Percentiles rank a stretch among this genome's conserved stretches.
phyloP scores from a whole-genome alignment of 2,329 filamentous ascomycete species.

The Malbranchea zuffiana region DNA sequence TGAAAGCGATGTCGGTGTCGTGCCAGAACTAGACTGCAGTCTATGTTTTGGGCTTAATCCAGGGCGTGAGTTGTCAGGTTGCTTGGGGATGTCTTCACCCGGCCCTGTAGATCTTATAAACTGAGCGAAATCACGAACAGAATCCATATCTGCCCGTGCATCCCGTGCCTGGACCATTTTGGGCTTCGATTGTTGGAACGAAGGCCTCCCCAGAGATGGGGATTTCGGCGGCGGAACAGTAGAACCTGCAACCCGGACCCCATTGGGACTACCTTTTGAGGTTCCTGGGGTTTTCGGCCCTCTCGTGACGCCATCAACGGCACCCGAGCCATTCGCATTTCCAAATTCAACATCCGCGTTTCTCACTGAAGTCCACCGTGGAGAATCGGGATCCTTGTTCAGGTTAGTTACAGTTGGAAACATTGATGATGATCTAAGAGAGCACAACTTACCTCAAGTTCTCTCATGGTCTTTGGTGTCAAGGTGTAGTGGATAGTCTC shows the following conservation, averaged over 20 bases:
- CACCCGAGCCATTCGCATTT: neutral
- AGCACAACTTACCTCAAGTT: constrained; percentile 50
- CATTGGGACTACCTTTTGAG: too few species aligned
- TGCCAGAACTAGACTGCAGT: too few species aligned
- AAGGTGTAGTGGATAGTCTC: constrained; percentile 74
- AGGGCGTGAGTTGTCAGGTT: constrained; percentile 1
- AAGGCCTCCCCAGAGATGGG: constrained; percentile 1
- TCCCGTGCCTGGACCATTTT: constrained; percentile 50
- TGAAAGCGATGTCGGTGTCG: constrained; percentile 9
- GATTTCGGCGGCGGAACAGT: neutral
- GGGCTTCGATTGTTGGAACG: constrained; percentile 4
- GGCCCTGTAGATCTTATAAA: constrained; percentile 83
- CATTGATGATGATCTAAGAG: neutral
- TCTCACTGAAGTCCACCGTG: constrained; percentile 14
- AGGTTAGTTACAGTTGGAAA: constrained; percentile 3
- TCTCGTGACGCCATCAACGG: neutral
- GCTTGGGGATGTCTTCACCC: constrained; percentile 2
- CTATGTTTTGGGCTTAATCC: too few species aligned
- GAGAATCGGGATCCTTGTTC: constrained; percentile 25
- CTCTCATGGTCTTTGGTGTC: constrained; percentile 67
- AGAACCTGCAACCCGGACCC: constrained; percentile 3
- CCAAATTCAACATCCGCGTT: neutral
- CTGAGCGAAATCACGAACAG: constrained; percentile 71
- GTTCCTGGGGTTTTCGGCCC: too few species aligned
- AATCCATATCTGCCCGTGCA: constrained; percentile 58